Conservation (phyloP, 2,329 filamentous ascomycete species). For the Myriosclerotinia duriaeana region DNA sequence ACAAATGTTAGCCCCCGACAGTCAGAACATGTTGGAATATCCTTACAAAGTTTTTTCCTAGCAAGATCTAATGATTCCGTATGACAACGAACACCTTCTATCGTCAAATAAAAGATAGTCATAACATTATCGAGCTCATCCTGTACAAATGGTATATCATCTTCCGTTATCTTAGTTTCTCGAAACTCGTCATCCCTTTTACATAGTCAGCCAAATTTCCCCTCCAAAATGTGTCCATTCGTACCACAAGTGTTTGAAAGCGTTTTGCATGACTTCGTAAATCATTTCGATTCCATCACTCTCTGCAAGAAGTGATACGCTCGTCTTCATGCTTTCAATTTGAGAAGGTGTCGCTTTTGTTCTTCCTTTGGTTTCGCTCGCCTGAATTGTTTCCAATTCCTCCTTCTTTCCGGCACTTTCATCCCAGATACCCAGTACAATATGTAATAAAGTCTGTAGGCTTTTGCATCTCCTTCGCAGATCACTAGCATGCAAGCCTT, state of each 20-base stretch:
- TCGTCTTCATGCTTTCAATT: conserved; percentile 58
- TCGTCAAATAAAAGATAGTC: conserved; percentile 60
- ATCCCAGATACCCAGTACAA: conserved; percentile 69
- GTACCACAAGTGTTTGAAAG: conserved; percentile 41
- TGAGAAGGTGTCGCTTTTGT: conserved; percentile 55
- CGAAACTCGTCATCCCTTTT: conserved; percentile 41
- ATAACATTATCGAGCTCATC: conserved; percentile 63
- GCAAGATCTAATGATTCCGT: conserved; percentile 47
- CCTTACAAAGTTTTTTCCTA: conserved; percentile 51
- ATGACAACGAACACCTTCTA: conserved; percentile 57
- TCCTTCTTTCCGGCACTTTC: conserved; percentile 56
- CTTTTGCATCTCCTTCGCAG: conserved; percentile 51
- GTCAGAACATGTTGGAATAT: neutral
- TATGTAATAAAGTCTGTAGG: conserved; percentile 58
- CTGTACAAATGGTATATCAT: conserved; percentile 44
- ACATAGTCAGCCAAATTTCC: conserved; percentile 23
- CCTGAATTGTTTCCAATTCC: conserved; percentile 40
- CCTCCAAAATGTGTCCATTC: neutral
- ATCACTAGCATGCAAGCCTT: conserved; percentile 48
- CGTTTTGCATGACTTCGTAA: conserved; percentile 39
- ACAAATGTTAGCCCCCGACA: conserved; percentile 31
- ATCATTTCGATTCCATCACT: conserved; percentile 43
- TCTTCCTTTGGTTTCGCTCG: conserved; percentile 48
- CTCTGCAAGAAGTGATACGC: conserved; percentile 52
- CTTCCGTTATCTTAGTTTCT: conserved; percentile 37